A percentile compares a stretch with the other conserved stretches of the same genome.
These are phyloP conservation scores for Dissophora ornata DNA, from an alignment of 192 early-diverging fungal genomes.

Conservation along the genomic window DNA sequence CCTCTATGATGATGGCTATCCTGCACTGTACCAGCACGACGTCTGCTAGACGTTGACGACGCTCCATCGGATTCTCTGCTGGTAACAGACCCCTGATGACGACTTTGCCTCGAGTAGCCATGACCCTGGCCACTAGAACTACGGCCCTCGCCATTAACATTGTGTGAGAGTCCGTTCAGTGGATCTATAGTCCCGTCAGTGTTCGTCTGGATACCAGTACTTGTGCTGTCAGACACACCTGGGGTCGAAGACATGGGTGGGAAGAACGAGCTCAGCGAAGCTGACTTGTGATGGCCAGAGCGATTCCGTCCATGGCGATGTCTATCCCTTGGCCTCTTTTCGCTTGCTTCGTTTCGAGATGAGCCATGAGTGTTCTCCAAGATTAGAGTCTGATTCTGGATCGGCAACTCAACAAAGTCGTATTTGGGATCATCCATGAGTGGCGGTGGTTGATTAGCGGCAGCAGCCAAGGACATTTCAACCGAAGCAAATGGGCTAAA, in stretches of 20 bases:
- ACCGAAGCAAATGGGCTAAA: constrained; percentile 29
- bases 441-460: constrained; percentile 20
- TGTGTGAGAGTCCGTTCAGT: not conserved
- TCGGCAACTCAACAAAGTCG: constrained; percentile 17
- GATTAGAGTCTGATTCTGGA: not conserved
- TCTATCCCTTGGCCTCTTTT: constrained; percentile 18
- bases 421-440: constrained; percentile 26
- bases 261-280: constrained; percentile 39
- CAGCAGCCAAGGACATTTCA: constrained; percentile 41
- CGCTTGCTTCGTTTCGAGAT: not conserved
- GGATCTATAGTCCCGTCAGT: constrained; percentile 4
- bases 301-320: constrained; percentile 27
- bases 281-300: constrained; percentile 39
- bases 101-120: not conserved
- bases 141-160: not conserved
- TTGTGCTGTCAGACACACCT: not conserved
- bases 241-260: constrained; percentile 10
- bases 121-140: not conserved
- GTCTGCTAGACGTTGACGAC: not conserved
- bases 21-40: constrained; percentile 17
- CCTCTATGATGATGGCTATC: constrained; percentile 24
- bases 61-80: constrained; percentile 1
- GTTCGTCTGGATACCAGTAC: constrained; percentile 4
- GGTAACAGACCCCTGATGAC: not conserved
- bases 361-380: not conserved